phyloP scores from a whole-genome alignment of 495 filamentous ascomycete species.

The Aspergillus steynii region DNA sequence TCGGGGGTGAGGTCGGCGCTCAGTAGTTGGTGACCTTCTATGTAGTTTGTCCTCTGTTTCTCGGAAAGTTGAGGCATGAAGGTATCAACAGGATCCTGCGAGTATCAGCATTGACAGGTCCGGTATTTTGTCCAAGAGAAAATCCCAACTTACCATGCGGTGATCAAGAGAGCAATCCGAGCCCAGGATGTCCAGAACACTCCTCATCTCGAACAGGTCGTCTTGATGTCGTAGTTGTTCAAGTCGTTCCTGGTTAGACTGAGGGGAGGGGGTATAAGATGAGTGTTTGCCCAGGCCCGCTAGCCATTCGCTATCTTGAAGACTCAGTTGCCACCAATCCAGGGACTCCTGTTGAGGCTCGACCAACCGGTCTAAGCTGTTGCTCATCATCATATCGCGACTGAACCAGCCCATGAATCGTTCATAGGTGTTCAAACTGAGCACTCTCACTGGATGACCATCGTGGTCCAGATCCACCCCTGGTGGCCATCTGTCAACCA shows the following conservation, averaged over 20 bases:
- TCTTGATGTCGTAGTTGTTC: constrained; percentile 28
- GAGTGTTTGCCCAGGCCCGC: constrained; percentile 7
- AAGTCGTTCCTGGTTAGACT: constrained; percentile 28
- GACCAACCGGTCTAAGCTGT: constrained; percentile 23
- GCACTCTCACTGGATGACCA: constrained; percentile 68
- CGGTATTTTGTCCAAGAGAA: background rate
- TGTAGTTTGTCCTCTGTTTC: constrained; percentile 62
- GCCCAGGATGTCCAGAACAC: constrained; percentile 40
- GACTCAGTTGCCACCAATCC: constrained; percentile 40
- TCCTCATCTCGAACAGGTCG: constrained; percentile 36
- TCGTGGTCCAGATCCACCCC: constrained; percentile 66
- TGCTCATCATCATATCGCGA: constrained; percentile 48
- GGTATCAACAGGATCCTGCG: constrained; percentile 56
- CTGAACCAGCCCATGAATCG: constrained; percentile 75
- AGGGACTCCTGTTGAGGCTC: constrained; percentile 37
- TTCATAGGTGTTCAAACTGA: constrained; percentile 79
- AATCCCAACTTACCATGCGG: constrained; percentile 27
- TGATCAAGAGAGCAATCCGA: constrained; percentile 30
- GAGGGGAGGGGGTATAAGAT: constrained; percentile 1
- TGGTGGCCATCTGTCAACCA: constrained; percentile 70
- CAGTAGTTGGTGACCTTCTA: constrained; percentile 61
- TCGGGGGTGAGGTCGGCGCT: constrained; percentile 48
- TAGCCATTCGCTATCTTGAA: constrained; percentile 37
- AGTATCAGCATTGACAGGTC: constrained; percentile 23
- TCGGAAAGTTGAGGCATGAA: constrained; percentile 59